A percentile compares a stretch with the other conserved stretches of the same genome.
Evolutionary conservation across 2,329 filamentous ascomycete genomes (phyloP).

Genomic region (Monosporascus sp.): DNA sequence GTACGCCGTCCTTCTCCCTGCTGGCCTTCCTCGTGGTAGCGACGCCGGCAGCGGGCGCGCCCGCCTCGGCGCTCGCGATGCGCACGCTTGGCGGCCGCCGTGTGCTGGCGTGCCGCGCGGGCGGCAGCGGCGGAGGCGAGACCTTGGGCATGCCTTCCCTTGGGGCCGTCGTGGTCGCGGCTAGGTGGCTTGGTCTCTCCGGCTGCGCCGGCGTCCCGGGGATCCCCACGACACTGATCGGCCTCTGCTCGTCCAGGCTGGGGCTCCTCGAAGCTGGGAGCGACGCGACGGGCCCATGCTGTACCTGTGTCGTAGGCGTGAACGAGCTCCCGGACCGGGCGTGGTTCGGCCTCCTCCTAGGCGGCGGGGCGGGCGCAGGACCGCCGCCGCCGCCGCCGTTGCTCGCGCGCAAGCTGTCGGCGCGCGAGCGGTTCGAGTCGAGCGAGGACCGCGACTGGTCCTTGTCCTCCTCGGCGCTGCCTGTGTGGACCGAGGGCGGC

Average conservation of each 20-base stretch:
- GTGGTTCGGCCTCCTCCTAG: conserved; percentile 45
- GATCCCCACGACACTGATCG: background rate
- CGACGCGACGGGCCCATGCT: background rate
- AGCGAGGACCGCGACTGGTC: conserved; percentile 40
- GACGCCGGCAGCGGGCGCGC: conserved; percentile 17
- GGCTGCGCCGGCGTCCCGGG: background rate
- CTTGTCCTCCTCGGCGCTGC: conserved; percentile 31
- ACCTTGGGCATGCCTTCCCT: conserved; percentile 24
- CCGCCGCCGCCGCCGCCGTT: conserved; percentile 8
- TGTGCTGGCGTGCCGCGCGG: conserved; percentile 38
- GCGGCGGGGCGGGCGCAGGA: conserved; percentile 47
- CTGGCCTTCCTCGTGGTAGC: conserved; percentile 26
- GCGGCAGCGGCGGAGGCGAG: conserved; percentile 39
- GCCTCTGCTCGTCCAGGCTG: background rate
- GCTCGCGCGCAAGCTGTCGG: conserved; percentile 40
- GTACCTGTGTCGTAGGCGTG: conserved; percentile 7
- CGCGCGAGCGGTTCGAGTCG: conserved; percentile 43
- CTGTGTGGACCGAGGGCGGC: conserved; percentile 13
- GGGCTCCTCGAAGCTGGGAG: background rate
- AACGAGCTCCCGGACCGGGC: conserved; percentile 23
- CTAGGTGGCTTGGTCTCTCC: conserved; percentile 4
- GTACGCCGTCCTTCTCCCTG: conserved; percentile 9
- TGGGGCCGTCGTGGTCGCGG: conserved; percentile 13
- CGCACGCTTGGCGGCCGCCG: conserved; percentile 40
- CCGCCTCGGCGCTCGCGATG: conserved; percentile 19